A percentile compares a stretch with the other conserved stretches of the same genome.
These are phyloP conservation scores for Lumnitzera littorea DNA, from an alignment of 345 rosid species.

Conservation along the genomic window DNA sequence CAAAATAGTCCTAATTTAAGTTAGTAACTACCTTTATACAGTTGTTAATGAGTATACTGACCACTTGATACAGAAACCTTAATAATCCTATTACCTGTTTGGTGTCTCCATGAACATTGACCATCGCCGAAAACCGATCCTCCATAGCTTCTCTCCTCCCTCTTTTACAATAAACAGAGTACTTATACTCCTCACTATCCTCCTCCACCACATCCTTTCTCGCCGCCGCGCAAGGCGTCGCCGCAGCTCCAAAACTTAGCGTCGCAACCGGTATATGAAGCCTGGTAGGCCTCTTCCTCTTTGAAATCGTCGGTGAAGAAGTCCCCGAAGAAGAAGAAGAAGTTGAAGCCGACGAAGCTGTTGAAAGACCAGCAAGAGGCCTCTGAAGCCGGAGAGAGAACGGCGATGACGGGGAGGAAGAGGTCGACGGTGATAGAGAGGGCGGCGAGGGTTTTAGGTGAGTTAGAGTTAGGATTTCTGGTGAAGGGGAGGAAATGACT, in stretches of 20 bases:
- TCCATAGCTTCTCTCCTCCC: constrained; percentile 91
- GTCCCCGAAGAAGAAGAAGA: constrained; percentile 7
- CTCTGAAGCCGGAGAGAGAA: constrained; percentile 61
- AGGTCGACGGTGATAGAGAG: constrained; percentile 31
- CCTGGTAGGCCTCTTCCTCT: constrained; percentile 81
- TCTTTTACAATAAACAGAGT: constrained; percentile 75
- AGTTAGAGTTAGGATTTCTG: constrained; percentile 32
- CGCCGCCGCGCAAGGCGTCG: constrained; percentile 25
- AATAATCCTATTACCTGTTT: constrained; percentile 42
- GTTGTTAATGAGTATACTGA: too few relatives aligned
- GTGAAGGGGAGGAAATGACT: constrained; percentile 21
- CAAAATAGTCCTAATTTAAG: too few relatives aligned
- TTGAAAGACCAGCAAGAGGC: constrained; percentile 28
- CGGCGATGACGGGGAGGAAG: constrained; percentile 60
- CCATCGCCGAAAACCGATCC: constrained; percentile 72
- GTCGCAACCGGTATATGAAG: constrained; percentile 49
- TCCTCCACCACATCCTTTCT: constrained; percentile 29
- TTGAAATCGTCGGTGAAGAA: constrained; percentile 30
- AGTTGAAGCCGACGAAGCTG: constrained; percentile 18
- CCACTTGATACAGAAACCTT: too few relatives aligned
- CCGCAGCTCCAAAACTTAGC: constrained; percentile 25
- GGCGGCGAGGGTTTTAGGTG: constrained; percentile 42
- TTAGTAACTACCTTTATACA: too few relatives aligned
- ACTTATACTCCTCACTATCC: constrained; percentile 55
- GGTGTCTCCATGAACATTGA: constrained; percentile 45